These are phyloP conservation scores for Hymenotorrendiella dingleyae DNA, from an alignment of 2,329 filamentous ascomycete genomes.

Conservation along the genomic window DNA sequence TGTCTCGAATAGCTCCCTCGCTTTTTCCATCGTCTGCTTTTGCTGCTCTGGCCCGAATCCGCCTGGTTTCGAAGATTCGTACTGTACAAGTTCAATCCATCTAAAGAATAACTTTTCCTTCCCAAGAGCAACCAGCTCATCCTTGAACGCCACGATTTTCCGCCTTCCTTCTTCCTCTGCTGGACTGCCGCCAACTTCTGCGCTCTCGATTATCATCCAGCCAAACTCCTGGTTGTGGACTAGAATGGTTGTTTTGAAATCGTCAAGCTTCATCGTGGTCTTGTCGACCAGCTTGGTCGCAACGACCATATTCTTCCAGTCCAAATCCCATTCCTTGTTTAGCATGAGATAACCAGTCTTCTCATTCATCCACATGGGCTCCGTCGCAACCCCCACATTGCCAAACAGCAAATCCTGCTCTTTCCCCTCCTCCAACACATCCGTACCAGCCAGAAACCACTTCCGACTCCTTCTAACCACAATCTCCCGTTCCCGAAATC, in stretches of 20 bases:
- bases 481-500: conserved; percentile 75
- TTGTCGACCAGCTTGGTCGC: conserved; percentile 65
- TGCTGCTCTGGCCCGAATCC: conserved; percentile 74
- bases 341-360: conserved; percentile 89
- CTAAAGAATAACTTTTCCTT: conserved; percentile 88
- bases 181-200: conserved; percentile 39
- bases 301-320: conserved; percentile 74
- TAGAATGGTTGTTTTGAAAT: conserved; percentile 66
- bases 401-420: conserved; percentile 52
- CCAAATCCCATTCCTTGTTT: conserved; percentile 79
- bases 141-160: conserved; percentile 76
- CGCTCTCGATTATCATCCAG: conserved; percentile 65
- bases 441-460: conserved; percentile 56
- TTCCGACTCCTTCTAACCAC: conserved; percentile 71
- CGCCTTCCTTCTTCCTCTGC: conserved; percentile 59
- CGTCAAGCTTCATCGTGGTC: conserved; percentile 53
- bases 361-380: conserved; percentile 56
- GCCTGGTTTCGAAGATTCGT: conserved; percentile 71
- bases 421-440: conserved; percentile 35
- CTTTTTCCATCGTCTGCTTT: conserved; percentile 63
- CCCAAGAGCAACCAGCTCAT: conserved; percentile 65
- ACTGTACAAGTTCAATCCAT: conserved; percentile 91
- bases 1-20: conserved; percentile 67
- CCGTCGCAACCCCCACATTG: conserved; percentile 62
- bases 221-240: conserved; percentile 62